Evolutionary conservation across 768 basidiomycete genomes (phyloP), one percentile per base, ranked within the genome.

Genomic region (Podaxis carcinomalis): DNA sequence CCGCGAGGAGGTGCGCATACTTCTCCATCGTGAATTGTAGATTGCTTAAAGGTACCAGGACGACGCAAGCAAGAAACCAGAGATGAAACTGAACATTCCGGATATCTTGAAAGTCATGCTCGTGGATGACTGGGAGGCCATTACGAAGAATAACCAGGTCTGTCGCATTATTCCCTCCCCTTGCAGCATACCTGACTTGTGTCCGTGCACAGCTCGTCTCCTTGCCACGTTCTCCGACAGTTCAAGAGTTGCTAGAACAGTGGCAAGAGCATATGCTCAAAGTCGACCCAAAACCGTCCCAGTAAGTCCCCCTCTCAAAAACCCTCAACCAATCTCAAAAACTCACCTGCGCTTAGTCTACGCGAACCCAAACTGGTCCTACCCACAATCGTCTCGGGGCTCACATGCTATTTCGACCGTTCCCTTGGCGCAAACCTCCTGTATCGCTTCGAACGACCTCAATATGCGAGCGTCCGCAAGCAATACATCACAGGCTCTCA

Each of bases 71-170:
- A 87, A 85, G 72, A 87, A 90, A 65, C 89, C 92, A 0, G 95
- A 98, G 68, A 87, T 98, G 81, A 93, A 92, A 75, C 79, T 99
- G 53, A 83, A 79, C 61, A 87, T 97, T 4, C 97, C 96, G 0
- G 97, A 98, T 67, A 72, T 83, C n/a, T 80, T 98, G 63, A 98
- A 97, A 72, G 82, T 87, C 32, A 80, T 90, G 51, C 80, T 99
- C 39, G 95, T 98, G 1, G 95, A 98, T 68, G 97, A 98, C 66
- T 99, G 97, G 97, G 96, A 98, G 74, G 85, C 88, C 4, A 87
- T 98, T 40, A 98, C 97, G 56, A 98, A 97, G 78, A 92, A 95
- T 70, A 86, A 87, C 66, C 91, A 94, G 83, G 96, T 90, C 61
- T 68, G 42, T 19, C 42, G 42, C 6, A 16, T 19, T 44, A 63